These are phyloP conservation scores for Xylariaceae sp. DNA, from an alignment of 2,329 filamentous ascomycete species.

Conservation along the genomic window DNA sequence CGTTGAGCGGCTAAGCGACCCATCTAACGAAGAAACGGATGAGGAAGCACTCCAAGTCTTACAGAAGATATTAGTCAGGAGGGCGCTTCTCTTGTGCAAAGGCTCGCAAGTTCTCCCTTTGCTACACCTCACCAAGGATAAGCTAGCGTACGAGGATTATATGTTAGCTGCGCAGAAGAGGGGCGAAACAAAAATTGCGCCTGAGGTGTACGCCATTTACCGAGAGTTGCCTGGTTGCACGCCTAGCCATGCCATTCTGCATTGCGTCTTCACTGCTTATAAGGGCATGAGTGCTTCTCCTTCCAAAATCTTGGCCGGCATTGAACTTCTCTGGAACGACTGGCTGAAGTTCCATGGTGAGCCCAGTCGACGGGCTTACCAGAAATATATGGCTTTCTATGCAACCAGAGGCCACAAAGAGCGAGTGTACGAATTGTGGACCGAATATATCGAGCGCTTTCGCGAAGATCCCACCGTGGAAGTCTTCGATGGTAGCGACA, in stretches of 20 bases:
- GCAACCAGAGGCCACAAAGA: slow-evolving; percentile 45
- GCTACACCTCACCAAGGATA: slow-evolving; percentile 39
- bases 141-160: slow-evolving; percentile 42
- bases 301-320: slow-evolving; percentile 37
- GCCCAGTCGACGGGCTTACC: slow-evolving; percentile 44
- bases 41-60: slow-evolving; percentile 23
- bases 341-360: slow-evolving; percentile 42
- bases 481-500: slow-evolving; percentile 34
- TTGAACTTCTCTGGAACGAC: slow-evolving; percentile 47
- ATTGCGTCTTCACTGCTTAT: slow-evolving; percentile 40
- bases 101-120: slow-evolving; percentile 35
- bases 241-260: slow-evolving; percentile 40
- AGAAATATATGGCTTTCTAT: slow-evolving; percentile 48
- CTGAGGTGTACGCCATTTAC: slow-evolving; percentile 45
- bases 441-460: slow-evolving; percentile 39
- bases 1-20: slow-evolving; percentile 11
- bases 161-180: slow-evolving; percentile 34
- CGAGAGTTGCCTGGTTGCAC: slow-evolving; percentile 39
- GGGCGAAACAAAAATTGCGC: slow-evolving; percentile 33
- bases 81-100: slow-evolving; percentile 27
- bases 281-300: slow-evolving; percentile 33
- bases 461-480: slow-evolving; percentile 31
- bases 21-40: slow-evolving; percentile 1
- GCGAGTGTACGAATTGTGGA: slow-evolving; percentile 44
- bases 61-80: slow-evolving; percentile 30